Evolutionary conservation across 495 filamentous ascomycete species (phyloP).

Genomic region (Xeromyces bisporus): DNA sequence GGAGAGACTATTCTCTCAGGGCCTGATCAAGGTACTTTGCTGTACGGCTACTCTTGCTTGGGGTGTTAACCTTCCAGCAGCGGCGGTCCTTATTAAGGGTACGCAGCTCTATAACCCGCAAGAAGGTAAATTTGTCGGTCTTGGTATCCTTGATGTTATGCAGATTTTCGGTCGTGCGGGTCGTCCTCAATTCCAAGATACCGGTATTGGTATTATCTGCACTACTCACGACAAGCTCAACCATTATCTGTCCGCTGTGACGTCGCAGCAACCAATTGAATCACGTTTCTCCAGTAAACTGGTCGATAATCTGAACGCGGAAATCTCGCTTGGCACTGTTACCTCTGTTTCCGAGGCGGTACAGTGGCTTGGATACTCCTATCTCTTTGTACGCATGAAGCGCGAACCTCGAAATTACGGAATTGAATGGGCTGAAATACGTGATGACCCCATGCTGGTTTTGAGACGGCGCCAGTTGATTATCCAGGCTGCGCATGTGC

Average conservation of each 20-base stretch:
- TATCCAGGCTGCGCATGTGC: conserved; percentile 65
- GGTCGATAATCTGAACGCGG: conserved; percentile 93
- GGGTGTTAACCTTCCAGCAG: conserved; percentile 97
- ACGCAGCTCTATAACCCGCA: conserved; percentile 92
- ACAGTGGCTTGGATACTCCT: conserved; percentile 95
- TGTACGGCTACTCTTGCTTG: conserved; percentile 96
- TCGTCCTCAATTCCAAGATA: conserved; percentile 90
- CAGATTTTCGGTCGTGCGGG: conserved; percentile 98
- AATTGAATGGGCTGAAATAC: conserved; percentile 86
- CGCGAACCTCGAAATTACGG: conserved; percentile 82
- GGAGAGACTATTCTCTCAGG: conserved; percentile 76
- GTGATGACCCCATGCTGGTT: conserved; percentile 71
- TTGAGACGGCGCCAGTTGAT: conserved; percentile 66
- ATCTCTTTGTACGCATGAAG: conserved; percentile 91
- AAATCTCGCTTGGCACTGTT: conserved; percentile 86
- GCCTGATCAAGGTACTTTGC: conserved; percentile 85
- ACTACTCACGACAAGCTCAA: conserved; percentile 81
- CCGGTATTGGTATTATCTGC: conserved; percentile 90
- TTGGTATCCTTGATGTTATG: conserved; percentile 92
- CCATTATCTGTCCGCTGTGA: conserved; percentile 89
- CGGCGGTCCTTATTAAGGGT: conserved; percentile 94
- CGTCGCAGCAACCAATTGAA: conserved; percentile 90
- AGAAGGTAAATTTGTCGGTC: conserved; percentile 89
- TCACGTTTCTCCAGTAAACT: conserved; percentile 78
- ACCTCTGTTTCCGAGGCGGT: conserved; percentile 88